Conservation (phyloP, 108 stramenopile species). For the Ochromonas danica region DNA sequence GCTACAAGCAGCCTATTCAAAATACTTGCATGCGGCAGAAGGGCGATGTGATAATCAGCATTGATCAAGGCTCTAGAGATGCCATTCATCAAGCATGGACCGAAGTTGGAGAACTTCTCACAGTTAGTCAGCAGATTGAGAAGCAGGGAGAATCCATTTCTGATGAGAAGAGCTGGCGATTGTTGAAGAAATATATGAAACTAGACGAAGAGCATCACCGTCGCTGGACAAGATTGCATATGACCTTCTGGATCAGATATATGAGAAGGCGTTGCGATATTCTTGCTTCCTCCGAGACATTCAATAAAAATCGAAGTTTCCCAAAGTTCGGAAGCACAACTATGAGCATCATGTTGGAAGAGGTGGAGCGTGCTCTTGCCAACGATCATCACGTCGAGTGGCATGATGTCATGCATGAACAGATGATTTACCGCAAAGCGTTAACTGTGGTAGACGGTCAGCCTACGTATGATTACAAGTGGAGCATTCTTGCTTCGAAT, state of each 20-base stretch:
- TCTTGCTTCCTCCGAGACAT: constrained; percentile 6
- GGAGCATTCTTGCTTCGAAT: constrained; percentile 18
- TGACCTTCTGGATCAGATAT: background rate
- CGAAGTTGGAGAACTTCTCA: background rate
- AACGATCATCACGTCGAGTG: background rate
- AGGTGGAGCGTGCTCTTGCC: constrained; percentile 9
- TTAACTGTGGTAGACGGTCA: background rate
- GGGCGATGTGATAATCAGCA: background rate
- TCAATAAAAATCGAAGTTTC: background rate
- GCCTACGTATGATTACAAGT: background rate
- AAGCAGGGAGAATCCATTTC: constrained; percentile 2
- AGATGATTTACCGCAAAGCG: background rate
- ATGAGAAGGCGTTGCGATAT: background rate
- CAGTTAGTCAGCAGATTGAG: constrained; percentile 25
- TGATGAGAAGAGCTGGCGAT: background rate
- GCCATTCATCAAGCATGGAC: background rate
- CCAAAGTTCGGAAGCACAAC: constrained; percentile 2
- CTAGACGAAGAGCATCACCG: background rate
- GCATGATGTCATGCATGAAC: background rate
- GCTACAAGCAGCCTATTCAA: background rate
- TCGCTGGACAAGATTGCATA: background rate
- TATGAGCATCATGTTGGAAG: constrained; percentile 23
- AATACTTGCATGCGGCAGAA: background rate
- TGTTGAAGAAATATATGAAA: constrained; percentile 10
- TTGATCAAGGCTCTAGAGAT: background rate